Evolutionary conservation across 2,329 filamentous ascomycete species (phyloP).

Genomic region (Phialophora chinensis): DNA sequence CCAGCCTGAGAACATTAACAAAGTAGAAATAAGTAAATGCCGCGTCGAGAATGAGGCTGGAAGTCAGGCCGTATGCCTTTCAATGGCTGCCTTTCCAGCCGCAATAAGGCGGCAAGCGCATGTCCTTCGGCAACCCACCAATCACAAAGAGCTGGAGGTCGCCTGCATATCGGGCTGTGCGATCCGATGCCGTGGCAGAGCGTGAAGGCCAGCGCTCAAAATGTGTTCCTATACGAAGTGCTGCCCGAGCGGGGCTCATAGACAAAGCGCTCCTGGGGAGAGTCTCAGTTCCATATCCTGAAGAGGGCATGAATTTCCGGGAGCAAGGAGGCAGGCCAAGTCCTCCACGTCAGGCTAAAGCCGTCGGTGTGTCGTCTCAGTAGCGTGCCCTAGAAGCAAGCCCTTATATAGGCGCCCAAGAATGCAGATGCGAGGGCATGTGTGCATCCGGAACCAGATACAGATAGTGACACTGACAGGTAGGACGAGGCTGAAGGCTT

Average conservation of each 20-base stretch:
- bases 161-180: not conserved
- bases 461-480: not conserved
- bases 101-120: not conserved
- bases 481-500: slow-evolving; percentile 2
- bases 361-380: not conserved
- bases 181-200: not conserved
- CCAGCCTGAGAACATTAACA: not conserved
- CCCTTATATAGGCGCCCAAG: not conserved
- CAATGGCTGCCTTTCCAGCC: not conserved
- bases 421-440: not conserved
- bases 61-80: not conserved
- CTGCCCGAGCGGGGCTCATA: not conserved
- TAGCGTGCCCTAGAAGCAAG: not conserved
- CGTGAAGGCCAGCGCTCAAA: not conserved
- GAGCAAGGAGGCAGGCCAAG: not conserved
- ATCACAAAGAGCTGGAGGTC: not conserved
- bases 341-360: not conserved
- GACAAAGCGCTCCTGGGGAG: not conserved
- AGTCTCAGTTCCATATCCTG: not conserved
- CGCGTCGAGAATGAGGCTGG: not conserved
- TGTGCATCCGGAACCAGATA: not conserved
- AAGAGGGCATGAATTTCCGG: not conserved
- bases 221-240: not conserved
- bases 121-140: not conserved
- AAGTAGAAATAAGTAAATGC: not conserved